Conservation (phyloP, 2,329 filamentous ascomycete genomes). For the Drechslerella stenobrocha region DNA sequence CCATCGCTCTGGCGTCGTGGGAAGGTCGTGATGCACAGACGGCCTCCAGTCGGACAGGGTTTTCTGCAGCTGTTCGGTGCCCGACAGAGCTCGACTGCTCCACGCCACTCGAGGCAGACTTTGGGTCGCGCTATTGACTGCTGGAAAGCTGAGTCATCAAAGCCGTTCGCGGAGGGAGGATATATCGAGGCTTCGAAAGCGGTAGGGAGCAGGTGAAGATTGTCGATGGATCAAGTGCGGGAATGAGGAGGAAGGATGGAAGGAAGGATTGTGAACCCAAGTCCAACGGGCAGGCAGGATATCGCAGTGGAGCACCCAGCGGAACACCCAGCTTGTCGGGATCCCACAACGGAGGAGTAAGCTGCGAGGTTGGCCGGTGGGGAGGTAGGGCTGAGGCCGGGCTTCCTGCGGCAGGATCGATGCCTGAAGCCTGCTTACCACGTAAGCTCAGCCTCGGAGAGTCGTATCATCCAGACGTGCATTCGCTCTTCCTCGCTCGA, state of each 20-base stretch:
- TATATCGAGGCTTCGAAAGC: background rate
- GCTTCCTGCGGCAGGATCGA: background rate
- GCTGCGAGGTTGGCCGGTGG: slow-evolving; percentile 36
- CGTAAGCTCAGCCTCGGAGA: slow-evolving; percentile 48
- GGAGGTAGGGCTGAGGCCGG: slow-evolving; percentile 41
- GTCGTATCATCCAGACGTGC: background rate
- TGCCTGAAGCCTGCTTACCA: slow-evolving; percentile 16
- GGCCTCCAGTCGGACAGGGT: background rate
- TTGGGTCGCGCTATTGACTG: background rate
- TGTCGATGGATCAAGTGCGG: slow-evolving; percentile 1
- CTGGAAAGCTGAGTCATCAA: slow-evolving; percentile 2
- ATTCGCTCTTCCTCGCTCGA: background rate
- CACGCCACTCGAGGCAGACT: slow-evolving; percentile 1
- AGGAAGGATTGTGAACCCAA: background rate
- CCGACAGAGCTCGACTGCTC: background rate
- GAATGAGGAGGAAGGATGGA: background rate
- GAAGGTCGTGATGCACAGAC: background rate
- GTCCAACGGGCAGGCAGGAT: slow-evolving; percentile 11
- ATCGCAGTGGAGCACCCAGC: slow-evolving; percentile 4
- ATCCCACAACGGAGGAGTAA: slow-evolving; percentile 24
- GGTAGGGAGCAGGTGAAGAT: background rate
- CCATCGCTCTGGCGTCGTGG: slow-evolving; percentile 13
- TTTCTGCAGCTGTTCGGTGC: background rate
- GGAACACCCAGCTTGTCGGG: slow-evolving; percentile 1
- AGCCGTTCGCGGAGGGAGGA: background rate